Evolutionary conservation across 106 monocot genomes (phyloP).

Genomic region (Ottelia alismoides): DNA sequence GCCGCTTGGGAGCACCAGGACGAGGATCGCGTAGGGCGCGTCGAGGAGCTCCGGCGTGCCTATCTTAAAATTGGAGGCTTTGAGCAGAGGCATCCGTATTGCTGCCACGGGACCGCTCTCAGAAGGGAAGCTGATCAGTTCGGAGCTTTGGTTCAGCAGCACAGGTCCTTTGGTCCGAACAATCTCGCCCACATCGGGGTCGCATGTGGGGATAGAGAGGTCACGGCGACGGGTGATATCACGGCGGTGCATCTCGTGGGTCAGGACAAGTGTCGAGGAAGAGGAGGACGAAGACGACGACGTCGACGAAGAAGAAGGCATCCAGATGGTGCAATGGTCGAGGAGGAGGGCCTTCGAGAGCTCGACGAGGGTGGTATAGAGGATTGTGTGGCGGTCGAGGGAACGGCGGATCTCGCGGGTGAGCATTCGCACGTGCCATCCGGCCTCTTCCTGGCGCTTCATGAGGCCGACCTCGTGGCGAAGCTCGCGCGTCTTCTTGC

Average conservation of each 20-base stretch:
- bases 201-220: not conserved
- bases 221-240: not conserved
- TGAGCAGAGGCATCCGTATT: slow-evolving; percentile 3
- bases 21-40: slow-evolving; percentile 1
- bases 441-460: slow-evolving; percentile 12
- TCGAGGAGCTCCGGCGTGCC: not conserved
- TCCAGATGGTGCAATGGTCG: slow-evolving; percentile 9
- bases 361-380: slow-evolving; percentile 11
- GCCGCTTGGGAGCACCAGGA: slow-evolving; percentile 4
- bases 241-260: slow-evolving; percentile 4
- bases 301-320: no score
- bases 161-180: not conserved
- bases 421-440: slow-evolving; percentile 10
- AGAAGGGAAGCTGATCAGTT: not conserved
- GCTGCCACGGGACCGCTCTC: not conserved
- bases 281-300: not conserved
- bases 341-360: slow-evolving; percentile 9
- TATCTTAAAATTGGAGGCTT: not conserved
- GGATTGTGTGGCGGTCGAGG: slow-evolving; percentile 11
- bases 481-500: slow-evolving; percentile 8
- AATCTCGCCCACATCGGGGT: slow-evolving; percentile 4
- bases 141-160: slow-evolving; percentile 1
- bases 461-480: slow-evolving; percentile 11
- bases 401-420: slow-evolving; percentile 8
- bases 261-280: not conserved